Base-by-base conservation (phyloP, 2,329 filamentous ascomycete species). In the Dichotomopilus funicola region DNA sequence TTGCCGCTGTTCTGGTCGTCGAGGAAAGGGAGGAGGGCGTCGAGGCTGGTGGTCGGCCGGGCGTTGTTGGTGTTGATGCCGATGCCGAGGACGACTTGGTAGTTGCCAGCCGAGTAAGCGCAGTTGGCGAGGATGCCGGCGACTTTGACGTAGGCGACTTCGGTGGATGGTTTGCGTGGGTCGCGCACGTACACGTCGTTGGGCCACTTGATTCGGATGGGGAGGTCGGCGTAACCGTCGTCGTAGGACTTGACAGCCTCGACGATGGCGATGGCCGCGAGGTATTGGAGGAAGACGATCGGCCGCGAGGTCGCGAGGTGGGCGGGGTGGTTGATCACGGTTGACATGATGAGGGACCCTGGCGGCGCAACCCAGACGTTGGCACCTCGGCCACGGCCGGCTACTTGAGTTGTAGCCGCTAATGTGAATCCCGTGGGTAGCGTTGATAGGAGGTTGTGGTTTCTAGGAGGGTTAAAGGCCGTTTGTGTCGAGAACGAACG, bases 321-420 rank as follows among this genome's bases (percentile, higher is more conserved):
- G 35, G 88, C 82, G 0, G 88, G 81, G 71, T 99, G 94, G 60
- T 89, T 88, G 62, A 99, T 83, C 41, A 95, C 83, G 0, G 87
- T 90, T 8, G 90, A 96, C 73, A 95, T 94, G 68, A 96, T 87
- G 5, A 97, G 78, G 38, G 83, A 84, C 0, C 94, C 94, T 0
- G 88, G 82, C 0, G 94, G 94, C 0, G 91, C 90, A 4, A 99
- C 84, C 94, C 94, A 99, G 57, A 96, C 89, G 64, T 99, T 99
- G 36, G 81, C 85, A 4, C 94, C 94, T 8, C 94, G 86, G 6
- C 94, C 94, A 40, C 94, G 85, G 6, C 87, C 94, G 0, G 91
- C 89, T 6, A 96, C 78, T 70, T 97, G 92, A 0, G 87, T 90
- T 0, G 91, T 94, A 1, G 94, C 92, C 0, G 88, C 87, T 9